Evolutionary conservation across 2,329 filamentous ascomycete species (phyloP), one percentile per base, ranked within the genome.

Genomic region (Fusarium continuum): DNA sequence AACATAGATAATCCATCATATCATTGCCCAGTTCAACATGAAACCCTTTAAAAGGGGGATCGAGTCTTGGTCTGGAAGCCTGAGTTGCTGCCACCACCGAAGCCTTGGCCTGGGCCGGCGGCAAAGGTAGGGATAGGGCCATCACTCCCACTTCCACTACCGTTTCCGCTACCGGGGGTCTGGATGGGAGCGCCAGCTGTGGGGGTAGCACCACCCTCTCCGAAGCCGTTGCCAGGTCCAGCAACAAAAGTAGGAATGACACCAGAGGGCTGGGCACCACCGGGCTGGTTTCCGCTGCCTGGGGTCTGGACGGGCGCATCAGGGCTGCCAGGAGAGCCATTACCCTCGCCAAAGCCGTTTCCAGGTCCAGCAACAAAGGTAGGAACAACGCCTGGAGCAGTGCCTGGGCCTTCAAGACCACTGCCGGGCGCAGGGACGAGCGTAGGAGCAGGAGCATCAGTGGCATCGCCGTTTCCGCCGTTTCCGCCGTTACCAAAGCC

Each of bases 41-140:
- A 54, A 45, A n/a, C 26, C 32, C 28, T 41, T 34, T 64, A 64
- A 25, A 45, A n/a, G 25, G 47, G 53, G 20, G 41, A 25, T 35
- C 64, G 57, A 49, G 36, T 59, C 36, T 51, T 39, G 29, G 52
- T 65, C 28, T 48, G 45, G 38, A 67, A 65, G 31, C 55, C 60
- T 29, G 44, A 49, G 31, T 35, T 47, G 31, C 43, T 29, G 14
- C 56, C 40, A 28, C 48, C 32, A 19, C 58, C 57, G 17, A 65
- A 48, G 16, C 62, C 61, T 25, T 50, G 49, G 16, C 57, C 57
- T 3, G 61, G 61, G 23, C 53, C 54, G 19, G 63, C 63, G 17
- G 39, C 45, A 31, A 64, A 67, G 19, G 63, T 66, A 13, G 64
- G 59, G 29, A 64, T 46, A 25, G 36, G 20, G 19, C 34, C 47